Base-by-base conservation (phyloP, 106 monocot genomes). In the Platanthera guangdongensis region DNA sequence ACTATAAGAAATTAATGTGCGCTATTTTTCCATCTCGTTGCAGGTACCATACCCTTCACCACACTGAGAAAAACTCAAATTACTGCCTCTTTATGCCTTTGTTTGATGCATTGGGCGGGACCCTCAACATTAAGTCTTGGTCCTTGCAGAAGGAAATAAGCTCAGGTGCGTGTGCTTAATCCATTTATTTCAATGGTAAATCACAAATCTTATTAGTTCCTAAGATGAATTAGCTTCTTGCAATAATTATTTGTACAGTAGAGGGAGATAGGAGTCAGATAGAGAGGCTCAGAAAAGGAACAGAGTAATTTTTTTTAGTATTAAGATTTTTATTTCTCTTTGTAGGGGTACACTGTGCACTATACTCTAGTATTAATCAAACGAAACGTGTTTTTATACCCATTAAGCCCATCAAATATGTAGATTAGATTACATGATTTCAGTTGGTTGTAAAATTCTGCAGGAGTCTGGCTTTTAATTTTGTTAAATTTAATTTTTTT, bases 1-100 rank as follows among this genome's bases (percentile, higher is more conserved):
- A 48, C 47, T 5, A n/a, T 6, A 52, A 53, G 22, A 70, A 54
- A 19, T 22, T 68, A 55, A 53, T 22, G 8, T 52, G 15, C 1
- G 15, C 16, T 16, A 25, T 16, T 72, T 76, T 59, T 73, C 19
- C 65, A 65, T 52, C 7, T 49, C 0, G 8, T 9, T 87, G 74
- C 86, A 99, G 97, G 74, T 99, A 99, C 64, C 89, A 90, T 49
- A 88, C 83, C 76, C 72, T 99, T 53, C 99, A 99, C 60, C 94
- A 99, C 84, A 94, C 14, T 45, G 87, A 94, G 68, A 83, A 83
- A 74, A 68, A 84, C 77, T 85, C 83, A 45, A 99, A 99, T 75
- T 94, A 85, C 80, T 99, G 94, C 90, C 92, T 99, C 32, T 99
- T 99, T 78, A 94, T 99, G 99, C 99, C 99, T 46, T 45, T 94